Evolutionary conservation across 2,329 filamentous ascomycete species (phyloP), one percentile per base, ranked within the genome.

Genomic region (Calonectria montana): DNA sequence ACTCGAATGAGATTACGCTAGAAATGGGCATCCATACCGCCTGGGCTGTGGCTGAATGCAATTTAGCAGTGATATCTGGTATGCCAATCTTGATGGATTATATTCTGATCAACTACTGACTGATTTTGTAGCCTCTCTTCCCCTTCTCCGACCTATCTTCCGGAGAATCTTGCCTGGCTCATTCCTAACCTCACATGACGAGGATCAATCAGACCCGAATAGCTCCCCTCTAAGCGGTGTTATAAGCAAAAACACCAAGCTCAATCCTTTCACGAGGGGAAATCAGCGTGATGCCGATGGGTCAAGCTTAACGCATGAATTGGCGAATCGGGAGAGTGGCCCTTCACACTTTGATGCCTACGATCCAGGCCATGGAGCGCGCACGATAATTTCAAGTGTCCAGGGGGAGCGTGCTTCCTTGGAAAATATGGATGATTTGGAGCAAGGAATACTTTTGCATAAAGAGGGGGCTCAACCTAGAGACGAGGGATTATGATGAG

Each of bases 121-220:
- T 4, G 12, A 9, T 21, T 4, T 25, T 39, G n/a, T 18, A 67
- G 65, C 65, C 5, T 67, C 65, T 8, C 50, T 67, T 12, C 65
- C 65, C 6, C 18, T 67, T 18, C 65, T 67, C 23, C 65, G 65
- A 16, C 65, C 65, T 13, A 45, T 67, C 27, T 67, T 67, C 21
- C 65, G 65, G 10, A 67, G 31, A 39, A 10, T 67, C 13, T 9
- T 67, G 1, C 53, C 65, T 16, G 50, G 25, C 3, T 67, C 65
- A 25, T 37, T 67, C 50, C 41, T 59, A 15, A 59, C 25, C 8
- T 67, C 65, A 4, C 31, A 59, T 1, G 53, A 15, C 35, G 37
- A 35, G 13, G 8, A n/a, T 21, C 10, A 57, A 37, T 21, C 4
- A 25, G 47, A 67, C 18, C 29, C 27, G 12, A 31, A 59, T 3